These are phyloP conservation scores for Albizia julibrissin DNA, from an alignment of 306 rosid genomes.

Conservation along the genomic window DNA sequence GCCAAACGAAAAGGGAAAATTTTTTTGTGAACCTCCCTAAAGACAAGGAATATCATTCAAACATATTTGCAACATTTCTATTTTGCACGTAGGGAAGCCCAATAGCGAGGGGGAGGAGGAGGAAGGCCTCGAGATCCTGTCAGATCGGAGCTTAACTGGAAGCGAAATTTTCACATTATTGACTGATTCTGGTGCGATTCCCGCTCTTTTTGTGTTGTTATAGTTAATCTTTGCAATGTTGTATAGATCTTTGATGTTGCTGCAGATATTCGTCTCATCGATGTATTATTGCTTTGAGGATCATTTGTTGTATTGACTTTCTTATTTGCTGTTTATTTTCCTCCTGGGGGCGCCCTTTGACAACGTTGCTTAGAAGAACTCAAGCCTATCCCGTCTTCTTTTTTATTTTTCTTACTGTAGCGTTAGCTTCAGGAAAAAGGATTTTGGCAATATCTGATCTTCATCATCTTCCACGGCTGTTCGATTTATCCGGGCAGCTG, in stretches of 20 bases:
- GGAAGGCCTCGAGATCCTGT: conserved; percentile 55
- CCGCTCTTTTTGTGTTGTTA: conserved; percentile 6
- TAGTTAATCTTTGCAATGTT: conserved; percentile 41
- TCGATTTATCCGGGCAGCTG: background rate
- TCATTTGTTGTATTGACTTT: conserved; percentile 16
- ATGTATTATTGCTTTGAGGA: conserved; percentile 25
- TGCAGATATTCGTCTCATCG: conserved; percentile 23
- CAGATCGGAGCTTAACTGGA: conserved; percentile 56
- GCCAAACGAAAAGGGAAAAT: conserved; percentile 14
- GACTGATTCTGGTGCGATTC: conserved; percentile 40
- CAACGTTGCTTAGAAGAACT: background rate
- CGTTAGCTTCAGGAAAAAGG: background rate
- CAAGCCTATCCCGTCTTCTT: conserved; percentile 9
- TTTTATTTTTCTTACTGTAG: background rate
- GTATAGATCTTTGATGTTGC: conserved; percentile 39
- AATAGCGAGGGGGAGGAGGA: conserved; percentile 17
- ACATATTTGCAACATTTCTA: conserved; percentile 39
- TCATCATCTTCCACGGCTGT: conserved; percentile 24
- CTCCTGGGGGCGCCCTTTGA: conserved; percentile 2
- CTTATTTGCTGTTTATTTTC: conserved; percentile 1
- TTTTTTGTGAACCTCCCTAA: conserved; percentile 35
- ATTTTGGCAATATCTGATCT: background rate
- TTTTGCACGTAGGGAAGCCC: conserved; percentile 30
- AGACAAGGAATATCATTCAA: conserved; percentile 46
- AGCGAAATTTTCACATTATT: conserved; percentile 37